Percentiles rank a stretch among this genome's conserved stretches.
phyloP scores from a whole-genome alignment of 176 grass and related monocot species.

The Musa acuminata region DNA sequence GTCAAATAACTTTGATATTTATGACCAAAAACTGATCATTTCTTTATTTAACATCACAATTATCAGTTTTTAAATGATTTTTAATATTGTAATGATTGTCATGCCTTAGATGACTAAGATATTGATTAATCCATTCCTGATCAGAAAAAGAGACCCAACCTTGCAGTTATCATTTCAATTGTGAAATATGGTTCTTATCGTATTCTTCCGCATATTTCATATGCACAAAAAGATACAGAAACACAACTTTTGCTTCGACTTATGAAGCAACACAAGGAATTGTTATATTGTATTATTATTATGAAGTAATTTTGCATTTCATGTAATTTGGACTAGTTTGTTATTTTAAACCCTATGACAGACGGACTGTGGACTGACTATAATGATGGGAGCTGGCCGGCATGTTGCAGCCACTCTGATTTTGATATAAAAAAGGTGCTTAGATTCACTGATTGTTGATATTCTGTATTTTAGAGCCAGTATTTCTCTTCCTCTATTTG shows the following conservation, averaged over 20 bases:
- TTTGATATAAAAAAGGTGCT: slow-evolving; percentile 70
- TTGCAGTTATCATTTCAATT: too few species aligned
- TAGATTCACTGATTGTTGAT: neutral
- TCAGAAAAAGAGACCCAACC: too few species aligned
- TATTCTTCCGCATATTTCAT: too few species aligned
- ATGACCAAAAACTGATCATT: too few species aligned
- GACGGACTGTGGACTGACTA: slow-evolving; percentile 87
- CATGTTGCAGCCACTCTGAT: slow-evolving; percentile 51
- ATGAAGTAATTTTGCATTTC: neutral
- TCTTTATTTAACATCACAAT: too few species aligned
- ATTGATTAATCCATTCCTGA: too few species aligned
- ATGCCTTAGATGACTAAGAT: too few species aligned
- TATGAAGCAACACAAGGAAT: neutral
- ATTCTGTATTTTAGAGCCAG: neutral
- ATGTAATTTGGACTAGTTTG: slow-evolving; percentile 1
- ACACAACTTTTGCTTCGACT: neutral
- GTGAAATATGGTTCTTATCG: too few species aligned
- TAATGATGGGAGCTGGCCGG: slow-evolving; percentile 63
- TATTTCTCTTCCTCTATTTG: neutral
- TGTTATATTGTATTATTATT: neutral
- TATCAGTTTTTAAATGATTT: too few species aligned
- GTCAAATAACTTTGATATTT: too few species aligned
- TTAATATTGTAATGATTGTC: too few species aligned
- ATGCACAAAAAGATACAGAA: neutral
- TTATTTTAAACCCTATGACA: slow-evolving; percentile 22